These are phyloP conservation scores for Boletales sp. DNA, from an alignment of 768 basidiomycete genomes.

Conservation along the genomic window DNA sequence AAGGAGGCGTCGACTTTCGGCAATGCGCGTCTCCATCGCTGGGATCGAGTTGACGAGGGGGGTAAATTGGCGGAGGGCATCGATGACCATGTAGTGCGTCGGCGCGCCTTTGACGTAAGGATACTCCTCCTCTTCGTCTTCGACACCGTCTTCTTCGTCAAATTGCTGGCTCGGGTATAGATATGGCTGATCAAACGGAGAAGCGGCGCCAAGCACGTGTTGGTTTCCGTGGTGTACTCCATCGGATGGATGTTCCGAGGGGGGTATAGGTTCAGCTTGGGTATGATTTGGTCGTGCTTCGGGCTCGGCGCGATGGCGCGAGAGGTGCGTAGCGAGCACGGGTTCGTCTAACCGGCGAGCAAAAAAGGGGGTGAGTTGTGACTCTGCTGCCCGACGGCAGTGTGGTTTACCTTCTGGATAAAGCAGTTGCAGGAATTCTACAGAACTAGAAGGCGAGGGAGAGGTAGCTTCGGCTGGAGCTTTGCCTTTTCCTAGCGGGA, in stretches of 20 bases:
- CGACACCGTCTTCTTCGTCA: constrained; percentile 3
- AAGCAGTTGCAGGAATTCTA: constrained; percentile 10
- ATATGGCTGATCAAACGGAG: neutral
- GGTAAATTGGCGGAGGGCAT: constrained; percentile 27
- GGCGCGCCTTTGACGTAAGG: constrained; percentile 15
- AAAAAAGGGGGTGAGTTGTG: neutral
- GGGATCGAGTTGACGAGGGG: constrained; percentile 20
- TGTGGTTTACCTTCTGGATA: constrained; percentile 5
- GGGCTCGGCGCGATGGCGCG: too few species aligned
- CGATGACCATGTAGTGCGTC: constrained; percentile 22
- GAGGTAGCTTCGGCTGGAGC: neutral
- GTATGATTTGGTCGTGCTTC: too few species aligned
- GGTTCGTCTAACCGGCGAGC: constrained; percentile 7
- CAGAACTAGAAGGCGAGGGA: constrained; percentile 5
- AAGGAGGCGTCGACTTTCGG: constrained; percentile 18
- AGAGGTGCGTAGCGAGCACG: neutral
- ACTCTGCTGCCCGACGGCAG: neutral
- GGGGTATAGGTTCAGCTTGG: neutral
- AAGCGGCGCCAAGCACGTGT: neutral
- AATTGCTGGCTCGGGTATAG: neutral
- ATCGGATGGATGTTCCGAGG: neutral
- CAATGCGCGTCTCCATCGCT: constrained; percentile 15
- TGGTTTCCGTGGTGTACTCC: neutral
- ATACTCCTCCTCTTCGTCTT: neutral
- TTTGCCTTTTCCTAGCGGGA: constrained; percentile 5